Conservation (phyloP, 164 flowering plant genomes). For the Liquidambar formosana region DNA sequence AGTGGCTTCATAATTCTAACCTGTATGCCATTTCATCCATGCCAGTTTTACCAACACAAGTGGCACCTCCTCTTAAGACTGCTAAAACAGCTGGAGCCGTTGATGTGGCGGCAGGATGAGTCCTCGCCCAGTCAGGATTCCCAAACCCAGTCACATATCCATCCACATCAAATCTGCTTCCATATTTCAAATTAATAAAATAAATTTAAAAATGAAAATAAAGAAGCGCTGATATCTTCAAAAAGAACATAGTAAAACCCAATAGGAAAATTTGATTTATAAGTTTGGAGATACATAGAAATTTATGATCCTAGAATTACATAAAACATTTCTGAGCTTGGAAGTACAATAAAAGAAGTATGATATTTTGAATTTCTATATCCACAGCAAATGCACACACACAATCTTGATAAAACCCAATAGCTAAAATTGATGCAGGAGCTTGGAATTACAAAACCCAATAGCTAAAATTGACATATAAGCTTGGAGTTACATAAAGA, state of each 20-base stretch:
- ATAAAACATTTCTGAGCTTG: too few relatives aligned
- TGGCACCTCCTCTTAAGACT: slow-evolving; percentile 67
- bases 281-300: too few relatives aligned
- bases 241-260: too few relatives aligned
- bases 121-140: slow-evolving; percentile 91
- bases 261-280: too few relatives aligned
- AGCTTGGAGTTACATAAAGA: neutral
- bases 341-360: neutral
- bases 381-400: neutral
- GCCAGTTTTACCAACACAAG: slow-evolving; percentile 82
- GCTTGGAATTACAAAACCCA: neutral
- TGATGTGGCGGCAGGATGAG: slow-evolving; percentile 63
- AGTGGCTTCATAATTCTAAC: slow-evolving; percentile 28
- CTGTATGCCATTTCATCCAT: slow-evolving; percentile 99
- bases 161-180: slow-evolving; percentile 76
- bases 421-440: neutral
- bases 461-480: neutral
- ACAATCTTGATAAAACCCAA: neutral
- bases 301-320: too few relatives aligned
- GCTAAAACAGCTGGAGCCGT: slow-evolving; percentile 77
- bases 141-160: slow-evolving; percentile 91
- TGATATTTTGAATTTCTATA: neutral
- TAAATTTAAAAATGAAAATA: neutral
- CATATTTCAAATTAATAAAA: neutral
- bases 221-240: neutral